Evolutionary conservation across 192 early-diverging fungal species (phyloP).

Genomic region (Backusella westeae): DNA sequence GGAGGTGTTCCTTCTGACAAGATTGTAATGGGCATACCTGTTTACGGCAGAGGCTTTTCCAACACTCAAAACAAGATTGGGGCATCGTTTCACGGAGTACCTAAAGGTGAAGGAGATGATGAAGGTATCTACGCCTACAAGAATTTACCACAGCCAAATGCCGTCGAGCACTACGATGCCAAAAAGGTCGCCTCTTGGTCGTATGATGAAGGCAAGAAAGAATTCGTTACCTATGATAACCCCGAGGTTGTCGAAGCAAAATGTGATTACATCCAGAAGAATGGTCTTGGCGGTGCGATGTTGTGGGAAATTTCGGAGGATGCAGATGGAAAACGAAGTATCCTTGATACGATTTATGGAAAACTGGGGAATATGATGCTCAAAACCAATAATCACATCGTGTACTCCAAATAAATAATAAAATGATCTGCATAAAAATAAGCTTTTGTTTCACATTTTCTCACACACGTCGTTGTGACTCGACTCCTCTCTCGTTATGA

Average conservation of each 20-base stretch:
- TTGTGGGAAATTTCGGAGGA: slow-evolving; percentile 74
- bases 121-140: slow-evolving; percentile 89
- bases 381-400: slow-evolving; percentile 38
- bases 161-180: slow-evolving; percentile 76
- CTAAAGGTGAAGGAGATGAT: slow-evolving; percentile 87
- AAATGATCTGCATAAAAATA: neutral
- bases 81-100: slow-evolving; percentile 62
- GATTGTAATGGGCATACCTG: slow-evolving; percentile 85
- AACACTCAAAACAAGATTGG: slow-evolving; percentile 70
- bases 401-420: slow-evolving; percentile 19
- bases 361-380: slow-evolving; percentile 27
- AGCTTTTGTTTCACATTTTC: neutral
- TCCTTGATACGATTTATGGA: slow-evolving; percentile 35
- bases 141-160: slow-evolving; percentile 60
- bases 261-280: slow-evolving; percentile 57
- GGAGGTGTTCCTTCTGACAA: slow-evolving; percentile 79
- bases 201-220: slow-evolving; percentile 62
- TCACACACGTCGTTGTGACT: neutral
- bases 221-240: slow-evolving; percentile 85
- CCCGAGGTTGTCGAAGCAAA: slow-evolving; percentile 61
- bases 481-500: neutral
- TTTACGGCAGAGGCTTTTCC: slow-evolving; percentile 90
- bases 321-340: slow-evolving; percentile 36
- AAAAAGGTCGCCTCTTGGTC: slow-evolving; percentile 73
- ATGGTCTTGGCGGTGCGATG: slow-evolving; percentile 68